Percentiles rank a stretch among this genome's conserved stretches.
phyloP scores from a whole-genome alignment of 306 rosid genomes.

The Myrica gale region DNA sequence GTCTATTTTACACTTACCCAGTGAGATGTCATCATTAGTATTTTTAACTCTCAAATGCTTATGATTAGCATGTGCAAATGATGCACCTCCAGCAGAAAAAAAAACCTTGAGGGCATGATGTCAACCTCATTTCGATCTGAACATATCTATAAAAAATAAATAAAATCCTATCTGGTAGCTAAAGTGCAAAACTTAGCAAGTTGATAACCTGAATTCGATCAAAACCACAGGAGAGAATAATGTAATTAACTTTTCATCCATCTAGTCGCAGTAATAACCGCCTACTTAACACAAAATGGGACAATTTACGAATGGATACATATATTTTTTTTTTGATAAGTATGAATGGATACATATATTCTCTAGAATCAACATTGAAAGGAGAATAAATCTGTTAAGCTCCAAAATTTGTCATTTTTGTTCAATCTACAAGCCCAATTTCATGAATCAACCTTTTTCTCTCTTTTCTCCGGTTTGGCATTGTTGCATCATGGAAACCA shows the following conservation, averaged over 20 bases:
- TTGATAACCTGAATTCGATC: neutral
- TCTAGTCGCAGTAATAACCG: neutral
- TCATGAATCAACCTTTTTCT: neutral
- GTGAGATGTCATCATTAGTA: too few relatives aligned
- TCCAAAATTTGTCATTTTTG: neutral
- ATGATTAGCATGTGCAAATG: too few relatives aligned
- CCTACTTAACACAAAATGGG: neutral
- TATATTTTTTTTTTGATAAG: too few relatives aligned
- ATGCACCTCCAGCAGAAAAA: too few relatives aligned
- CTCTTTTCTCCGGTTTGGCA: neutral
- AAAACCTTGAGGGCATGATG: too few relatives aligned
- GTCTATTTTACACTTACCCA: too few relatives aligned
- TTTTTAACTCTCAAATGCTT: too few relatives aligned
- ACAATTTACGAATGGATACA: neutral
- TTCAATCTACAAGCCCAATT: neutral
- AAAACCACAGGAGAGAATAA: neutral
- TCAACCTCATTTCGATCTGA: too few relatives aligned
- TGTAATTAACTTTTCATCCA: neutral
- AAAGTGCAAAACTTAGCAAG: neutral
- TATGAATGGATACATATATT: neutral
- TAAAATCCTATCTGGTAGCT: too few relatives aligned
- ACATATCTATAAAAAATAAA: too few relatives aligned
- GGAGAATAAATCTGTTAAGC: neutral
- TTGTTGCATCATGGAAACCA: neutral
- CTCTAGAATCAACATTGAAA: neutral